Evolutionary conservation across 345 rosid species (phyloP), one percentile per base, ranked within the genome.

Genomic region (Sonneratia alba): DNA sequence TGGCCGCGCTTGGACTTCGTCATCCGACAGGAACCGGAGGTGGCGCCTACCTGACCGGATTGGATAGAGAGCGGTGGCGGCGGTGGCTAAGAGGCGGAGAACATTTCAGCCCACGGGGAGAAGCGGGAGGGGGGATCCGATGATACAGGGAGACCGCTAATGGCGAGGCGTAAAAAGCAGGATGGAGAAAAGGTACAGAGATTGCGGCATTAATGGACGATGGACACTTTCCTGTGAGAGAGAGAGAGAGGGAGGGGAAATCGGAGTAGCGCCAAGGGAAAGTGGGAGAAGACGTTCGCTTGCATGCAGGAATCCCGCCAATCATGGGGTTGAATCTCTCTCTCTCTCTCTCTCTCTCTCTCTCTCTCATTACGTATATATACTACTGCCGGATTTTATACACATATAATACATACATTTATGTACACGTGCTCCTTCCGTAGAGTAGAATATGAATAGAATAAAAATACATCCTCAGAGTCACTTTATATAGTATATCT

Each of bases 301-400:
- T 79, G 79, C 81, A 81, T 80, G 85, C 85, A 81, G 74, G 82
- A 80, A 85, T 81, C 84, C 86, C 89, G 87, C 87, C 91, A 83
- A 27, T 27, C 66, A 22, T 53, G 67, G 43, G 21, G n/a, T 53
- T 53, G 6, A 16, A 15, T 53, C 22, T 16, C 57, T 19, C 51
- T 47, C 51, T 47, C 51, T 47, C 51, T 47, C 51, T 47, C 51
- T 3, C n/a, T n/a, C 51, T 14, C 51, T 14, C 51, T 47, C 51
- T 53, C n/a, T 19, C 51, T 47, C 51, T 47, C 45, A 42, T 1
- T 27, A 27, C 32, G 32, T 27, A 27, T 42, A 42, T 42, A 42
- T 42, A 42, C 45, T 42, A 42, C 45, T 27, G 45, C 45, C 45
- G 3, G 45, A 42, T 1, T 42, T 27, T 27, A 27, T 27, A 27